These are phyloP conservation scores for Penicillium fimorum DNA, from an alignment of 495 filamentous ascomycete species.

Conservation along the genomic window DNA sequence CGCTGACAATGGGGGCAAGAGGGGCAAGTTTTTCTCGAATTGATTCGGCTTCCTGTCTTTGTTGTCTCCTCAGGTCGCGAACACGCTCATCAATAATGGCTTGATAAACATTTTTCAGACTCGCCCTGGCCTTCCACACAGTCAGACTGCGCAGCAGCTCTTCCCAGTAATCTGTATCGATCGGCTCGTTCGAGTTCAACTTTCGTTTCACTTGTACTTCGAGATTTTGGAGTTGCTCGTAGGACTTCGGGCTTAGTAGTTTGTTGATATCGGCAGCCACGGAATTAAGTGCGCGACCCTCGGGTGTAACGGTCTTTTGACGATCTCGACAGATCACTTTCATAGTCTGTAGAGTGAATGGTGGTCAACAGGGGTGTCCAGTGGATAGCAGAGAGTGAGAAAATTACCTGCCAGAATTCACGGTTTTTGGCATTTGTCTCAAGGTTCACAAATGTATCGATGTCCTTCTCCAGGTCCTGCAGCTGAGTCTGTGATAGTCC, in stretches of 20 bases:
- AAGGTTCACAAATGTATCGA: conserved; percentile 77
- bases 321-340: conserved; percentile 80
- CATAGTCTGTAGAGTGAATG: conserved; percentile 57
- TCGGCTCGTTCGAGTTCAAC: conserved; percentile 80
- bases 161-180: conserved; percentile 98
- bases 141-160: conserved; percentile 79
- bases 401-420: conserved; percentile 78
- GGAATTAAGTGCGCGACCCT: conserved; percentile 73
- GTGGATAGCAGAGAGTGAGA: neutral
- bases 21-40: conserved; percentile 56
- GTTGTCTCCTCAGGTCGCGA: conserved; percentile 62
- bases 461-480: conserved; percentile 77
- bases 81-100: conserved; percentile 73
- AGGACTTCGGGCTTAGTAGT: conserved; percentile 80
- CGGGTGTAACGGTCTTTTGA: conserved; percentile 61
- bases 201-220: conserved; percentile 84
- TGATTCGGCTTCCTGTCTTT: conserved; percentile 66
- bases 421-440: conserved; percentile 74
- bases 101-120: conserved; percentile 76
- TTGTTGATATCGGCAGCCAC: conserved; percentile 87
- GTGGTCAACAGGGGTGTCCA: conserved; percentile 20
- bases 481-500: conserved; percentile 68
- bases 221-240: conserved; percentile 77
- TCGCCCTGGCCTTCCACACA: conserved; percentile 89
- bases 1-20: conserved; percentile 33